Evolutionary conservation across 257 asterid species (phyloP), one percentile per base, ranked within the genome.

Genomic region (Scutellaria galericulata): DNA sequence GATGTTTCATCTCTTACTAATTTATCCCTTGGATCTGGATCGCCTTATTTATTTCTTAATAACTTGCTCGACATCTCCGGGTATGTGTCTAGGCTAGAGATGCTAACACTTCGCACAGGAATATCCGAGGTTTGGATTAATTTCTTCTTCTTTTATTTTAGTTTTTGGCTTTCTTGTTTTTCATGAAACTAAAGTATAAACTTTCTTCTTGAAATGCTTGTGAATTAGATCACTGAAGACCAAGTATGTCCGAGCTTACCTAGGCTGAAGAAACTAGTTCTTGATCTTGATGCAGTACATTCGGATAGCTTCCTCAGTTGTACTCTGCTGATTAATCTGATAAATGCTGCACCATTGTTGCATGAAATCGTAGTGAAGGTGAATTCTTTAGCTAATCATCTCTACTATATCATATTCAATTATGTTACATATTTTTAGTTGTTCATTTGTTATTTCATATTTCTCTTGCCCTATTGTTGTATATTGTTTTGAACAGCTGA

Each of bases 11-110:
- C 63, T 53, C 64, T 68, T 68, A 7, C 20, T 37, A 58, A 18
- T 40, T 9, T 68, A n/a, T 52, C 64, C 7, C 64, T 68, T 9
- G 53, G 50, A 13, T 53, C 41, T 37, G 11, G 0, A n/a, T 0
- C 4, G 22, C 47, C 24, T 1, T 8, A 2, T 3, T 9, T 7
- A 18, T 35, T 68, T n/a, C 1, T 24, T 14, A 6, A 9, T 1
- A 0, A 1, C 11, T 68, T 52, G 22, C 10, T 7, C 39, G 14
- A 18, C 2, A 4, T 52, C 5, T 39, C 41, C 8, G 18, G 11
- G 46, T 52, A 20, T 53, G 39, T 68, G 73, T 68, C 73, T 52
- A 35, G 24, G 20, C 63, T 68, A 12, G 64, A 68, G 50, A 68
- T 52, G 13, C 48, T 53, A 11, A 52, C 44, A 20, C 51, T 68